Percentiles rank a stretch among this genome's conserved stretches.
Conservation (phyloP, 2,329 filamentous ascomycete species). For the Ciborinia camelliae region DNA sequence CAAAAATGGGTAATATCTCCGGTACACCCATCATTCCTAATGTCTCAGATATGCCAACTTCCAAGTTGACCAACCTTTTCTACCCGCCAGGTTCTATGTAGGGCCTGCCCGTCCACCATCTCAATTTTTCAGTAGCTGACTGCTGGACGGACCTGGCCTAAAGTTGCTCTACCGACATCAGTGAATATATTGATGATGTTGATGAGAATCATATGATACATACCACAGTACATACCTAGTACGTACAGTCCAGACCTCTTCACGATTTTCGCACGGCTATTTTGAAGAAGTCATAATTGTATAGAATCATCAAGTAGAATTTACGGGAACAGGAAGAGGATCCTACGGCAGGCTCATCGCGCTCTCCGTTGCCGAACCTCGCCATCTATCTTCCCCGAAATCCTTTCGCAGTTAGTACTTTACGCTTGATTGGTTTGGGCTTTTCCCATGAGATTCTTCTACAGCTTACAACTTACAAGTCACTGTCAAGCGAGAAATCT, state of each 20-base stretch:
- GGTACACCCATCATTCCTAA: slow-evolving; percentile 7
- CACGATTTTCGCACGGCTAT: slow-evolving; percentile 13
- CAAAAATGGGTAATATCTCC: slow-evolving; percentile 18
- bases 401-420: neutral
- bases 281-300: slow-evolving; percentile 1
- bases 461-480: neutral
- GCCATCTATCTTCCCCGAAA: slow-evolving; percentile 6
- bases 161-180: slow-evolving; percentile 13
- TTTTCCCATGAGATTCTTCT: neutral
- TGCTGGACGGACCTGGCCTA: slow-evolving; percentile 10
- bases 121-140: slow-evolving; percentile 9
- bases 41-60: slow-evolving; percentile 14
- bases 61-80: slow-evolving; percentile 1
- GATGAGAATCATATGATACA: neutral
- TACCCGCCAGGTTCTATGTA: slow-evolving; percentile 2
- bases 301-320: neutral
- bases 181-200: neutral
- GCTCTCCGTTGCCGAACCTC: slow-evolving; percentile 5
- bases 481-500: slow-evolving; percentile 3
- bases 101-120: neutral
- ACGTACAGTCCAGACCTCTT: too few species aligned
- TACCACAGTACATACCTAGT: too few species aligned
- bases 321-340: neutral
- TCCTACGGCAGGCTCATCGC: slow-evolving; percentile 3
- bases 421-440: slow-evolving; percentile 1